These are phyloP conservation scores for Metschnikowia colocasiae DNA, from an alignment of 805 yeast species.

Conservation along the genomic window DNA sequence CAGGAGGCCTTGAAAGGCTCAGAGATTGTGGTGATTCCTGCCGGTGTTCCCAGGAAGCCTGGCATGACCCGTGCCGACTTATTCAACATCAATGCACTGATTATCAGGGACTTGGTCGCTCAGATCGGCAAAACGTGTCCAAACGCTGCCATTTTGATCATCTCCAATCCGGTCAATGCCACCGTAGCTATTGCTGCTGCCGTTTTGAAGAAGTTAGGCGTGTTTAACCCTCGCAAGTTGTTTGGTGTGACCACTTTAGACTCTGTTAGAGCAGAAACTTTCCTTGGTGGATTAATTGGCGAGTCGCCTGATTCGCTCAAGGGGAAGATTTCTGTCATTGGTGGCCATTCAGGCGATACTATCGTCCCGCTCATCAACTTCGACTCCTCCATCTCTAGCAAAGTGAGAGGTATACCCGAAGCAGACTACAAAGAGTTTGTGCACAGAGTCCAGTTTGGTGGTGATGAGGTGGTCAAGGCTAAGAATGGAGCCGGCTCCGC, in stretches of 20 bases:
- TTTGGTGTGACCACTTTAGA: slow-evolving; percentile 48
- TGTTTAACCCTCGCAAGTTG: slow-evolving; percentile 42
- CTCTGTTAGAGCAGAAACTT: slow-evolving; percentile 44
- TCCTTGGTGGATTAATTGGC: slow-evolving; percentile 36
- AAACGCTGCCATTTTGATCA: slow-evolving; percentile 42
- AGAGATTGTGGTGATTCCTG: slow-evolving; percentile 43
- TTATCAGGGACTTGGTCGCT: slow-evolving; percentile 41
- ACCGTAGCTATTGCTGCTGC: slow-evolving; percentile 49
- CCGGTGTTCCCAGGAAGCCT: slow-evolving; percentile 48
- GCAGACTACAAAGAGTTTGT: slow-evolving; percentile 19
- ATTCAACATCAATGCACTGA: slow-evolving; percentile 45
- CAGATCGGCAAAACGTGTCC: slow-evolving; percentile 38
- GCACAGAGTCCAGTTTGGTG: slow-evolving; percentile 21
- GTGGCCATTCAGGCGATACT: slow-evolving; percentile 48
- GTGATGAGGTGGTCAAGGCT: slow-evolving; percentile 23
- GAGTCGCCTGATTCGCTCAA: slow-evolving; percentile 30
- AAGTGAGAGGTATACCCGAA: slow-evolving; percentile 17
- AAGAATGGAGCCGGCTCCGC: slow-evolving; percentile 23
- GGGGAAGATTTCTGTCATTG: slow-evolving; percentile 42
- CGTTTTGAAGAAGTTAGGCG: slow-evolving; percentile 44
- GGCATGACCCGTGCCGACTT: slow-evolving; percentile 49
- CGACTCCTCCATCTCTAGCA: slow-evolving; percentile 17
- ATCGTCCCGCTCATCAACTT: slow-evolving; percentile 37
- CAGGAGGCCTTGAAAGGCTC: slow-evolving; percentile 35
- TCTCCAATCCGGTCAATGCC: slow-evolving; percentile 45